These are phyloP conservation scores for Lactuca saligna DNA, from an alignment of 129 eudicot species.

Conservation along the genomic window DNA sequence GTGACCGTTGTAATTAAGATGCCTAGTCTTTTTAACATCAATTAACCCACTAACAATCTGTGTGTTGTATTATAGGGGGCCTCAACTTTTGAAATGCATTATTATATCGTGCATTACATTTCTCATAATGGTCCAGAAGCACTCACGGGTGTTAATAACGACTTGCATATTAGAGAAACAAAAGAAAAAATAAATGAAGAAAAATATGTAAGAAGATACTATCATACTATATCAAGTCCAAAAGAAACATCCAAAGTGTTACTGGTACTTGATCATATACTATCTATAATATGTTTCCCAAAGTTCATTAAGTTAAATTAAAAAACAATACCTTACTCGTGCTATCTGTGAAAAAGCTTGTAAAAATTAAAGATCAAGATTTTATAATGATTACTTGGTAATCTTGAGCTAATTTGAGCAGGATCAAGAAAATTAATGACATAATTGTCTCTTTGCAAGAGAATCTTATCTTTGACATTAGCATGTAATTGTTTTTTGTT, in stretches of 20 bases:
- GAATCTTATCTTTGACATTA: constrained; percentile 20
- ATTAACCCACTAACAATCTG: not conserved
- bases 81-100: not conserved
- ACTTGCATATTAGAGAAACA: no score
- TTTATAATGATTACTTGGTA: not conserved
- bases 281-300: no score
- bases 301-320: no score
- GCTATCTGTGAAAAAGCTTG: no score
- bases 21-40: not conserved
- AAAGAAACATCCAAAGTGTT: no score
- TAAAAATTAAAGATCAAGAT: no score
- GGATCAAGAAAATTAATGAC: constrained; percentile 3
- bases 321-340: no score
- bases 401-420: not conserved
- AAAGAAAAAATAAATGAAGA: no score
- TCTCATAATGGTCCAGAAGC: not conserved
- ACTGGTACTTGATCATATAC: no score
- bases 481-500: constrained; percentile 1
- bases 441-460: constrained; percentile 14
- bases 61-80: not conserved
- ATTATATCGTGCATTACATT: constrained; percentile 3
- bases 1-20: not conserved
- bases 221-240: no score
- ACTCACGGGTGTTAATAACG: no score
- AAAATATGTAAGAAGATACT: no score